A percentile compares a stretch with the other conserved stretches of the same genome.
Evolutionary conservation across 345 rosid genomes (phyloP).

Genomic region (Gossypium thurberi): DNA sequence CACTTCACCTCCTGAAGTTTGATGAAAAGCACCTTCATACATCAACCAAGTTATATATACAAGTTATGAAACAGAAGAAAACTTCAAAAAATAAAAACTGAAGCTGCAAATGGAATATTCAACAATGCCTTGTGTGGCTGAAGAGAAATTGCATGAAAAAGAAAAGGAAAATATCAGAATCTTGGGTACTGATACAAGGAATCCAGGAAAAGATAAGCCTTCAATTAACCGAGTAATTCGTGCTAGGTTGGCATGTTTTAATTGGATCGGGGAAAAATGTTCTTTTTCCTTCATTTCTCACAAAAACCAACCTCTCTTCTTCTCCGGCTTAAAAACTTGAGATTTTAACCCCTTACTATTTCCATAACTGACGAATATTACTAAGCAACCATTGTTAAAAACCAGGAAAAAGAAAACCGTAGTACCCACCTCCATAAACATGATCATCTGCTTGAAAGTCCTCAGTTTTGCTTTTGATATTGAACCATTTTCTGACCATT

Average conservation of each 20-base stretch:
- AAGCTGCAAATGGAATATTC: background rate
- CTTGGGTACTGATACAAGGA: slow-evolving; percentile 9
- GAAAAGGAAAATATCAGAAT: slow-evolving; percentile 1
- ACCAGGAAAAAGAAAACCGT: slow-evolving; percentile 10
- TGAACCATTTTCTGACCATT: slow-evolving; percentile 88
- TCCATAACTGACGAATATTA: background rate
- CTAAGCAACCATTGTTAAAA: background rate
- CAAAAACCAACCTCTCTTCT: slow-evolving; percentile 5
- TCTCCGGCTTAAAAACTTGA: background rate
- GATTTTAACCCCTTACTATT: background rate
- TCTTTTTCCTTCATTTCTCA: background rate
- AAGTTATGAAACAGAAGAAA: slow-evolving; percentile 3
- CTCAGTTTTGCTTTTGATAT: slow-evolving; percentile 82
- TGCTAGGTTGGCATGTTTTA: background rate
- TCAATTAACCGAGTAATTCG: background rate
- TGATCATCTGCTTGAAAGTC: slow-evolving; percentile 80
- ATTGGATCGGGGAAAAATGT: background rate
- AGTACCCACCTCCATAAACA: slow-evolving; percentile 49
- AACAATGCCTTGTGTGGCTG: slow-evolving; percentile 7
- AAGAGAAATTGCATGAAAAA: slow-evolving; percentile 6
- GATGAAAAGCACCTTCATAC: slow-evolving; percentile 9
- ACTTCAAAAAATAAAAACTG: background rate
- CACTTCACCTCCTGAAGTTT: slow-evolving; percentile 50
- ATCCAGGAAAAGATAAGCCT: background rate
- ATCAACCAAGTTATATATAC: slow-evolving; percentile 11